Evolutionary conservation across 495 filamentous ascomycete genomes (phyloP).

Genomic region (Aspergillus wentii): DNA sequence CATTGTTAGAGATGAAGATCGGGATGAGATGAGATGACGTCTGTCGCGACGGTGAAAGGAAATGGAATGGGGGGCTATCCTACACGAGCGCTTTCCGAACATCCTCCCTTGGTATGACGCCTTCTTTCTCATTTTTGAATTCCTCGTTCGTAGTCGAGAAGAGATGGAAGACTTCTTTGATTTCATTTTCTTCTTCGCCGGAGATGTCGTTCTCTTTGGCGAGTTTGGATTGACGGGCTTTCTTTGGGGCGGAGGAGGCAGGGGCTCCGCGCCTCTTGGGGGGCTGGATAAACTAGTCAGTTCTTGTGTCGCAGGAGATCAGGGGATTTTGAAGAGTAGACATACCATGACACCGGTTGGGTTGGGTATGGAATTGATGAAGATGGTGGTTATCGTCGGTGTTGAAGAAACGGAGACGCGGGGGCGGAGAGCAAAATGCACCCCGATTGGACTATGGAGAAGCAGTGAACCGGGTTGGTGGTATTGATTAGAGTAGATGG

Average conservation of each 20-base stretch:
- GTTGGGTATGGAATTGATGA: no score
- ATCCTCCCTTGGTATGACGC: constrained; percentile 70
- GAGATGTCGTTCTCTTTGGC: constrained; percentile 84
- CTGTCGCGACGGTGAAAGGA: constrained; percentile 1
- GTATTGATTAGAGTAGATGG: no score
- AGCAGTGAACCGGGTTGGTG: no score
- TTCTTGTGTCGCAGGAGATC: no score
- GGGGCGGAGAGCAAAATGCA: no score
- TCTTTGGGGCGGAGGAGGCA: constrained; percentile 33
- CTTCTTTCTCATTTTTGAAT: constrained; percentile 62
- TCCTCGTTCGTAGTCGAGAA: constrained; percentile 59
- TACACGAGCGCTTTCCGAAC: constrained; percentile 82
- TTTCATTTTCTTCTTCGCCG: constrained; percentile 78
- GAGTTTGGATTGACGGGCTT: constrained; percentile 68
- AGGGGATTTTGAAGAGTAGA: no score
- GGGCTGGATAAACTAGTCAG: no score
- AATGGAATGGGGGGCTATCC: constrained; percentile 13
- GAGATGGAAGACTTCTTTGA: constrained; percentile 80
- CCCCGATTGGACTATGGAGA: no score
- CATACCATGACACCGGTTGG: no score
- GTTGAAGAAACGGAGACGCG: no score
- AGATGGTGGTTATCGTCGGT: no score
- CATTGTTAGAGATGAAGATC: no score
- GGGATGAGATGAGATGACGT: constrained; percentile 1
- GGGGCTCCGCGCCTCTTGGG: constrained; percentile 35